Evolutionary conservation across 805 yeast species (phyloP), one percentile per base, ranked within the genome.

Genomic region (Saccharomycopsis sp.): DNA sequence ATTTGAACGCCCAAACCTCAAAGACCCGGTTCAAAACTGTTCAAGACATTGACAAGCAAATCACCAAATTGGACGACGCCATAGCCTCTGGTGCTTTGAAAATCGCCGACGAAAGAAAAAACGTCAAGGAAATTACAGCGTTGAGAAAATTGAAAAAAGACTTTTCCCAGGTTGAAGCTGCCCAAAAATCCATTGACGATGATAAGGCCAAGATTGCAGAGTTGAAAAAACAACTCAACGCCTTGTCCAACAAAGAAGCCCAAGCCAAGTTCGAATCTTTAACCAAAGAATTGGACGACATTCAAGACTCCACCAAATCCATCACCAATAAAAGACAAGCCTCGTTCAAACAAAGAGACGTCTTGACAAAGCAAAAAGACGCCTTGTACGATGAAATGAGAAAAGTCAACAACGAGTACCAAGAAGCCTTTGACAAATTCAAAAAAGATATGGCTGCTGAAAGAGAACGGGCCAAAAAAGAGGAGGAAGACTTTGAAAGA

Each of bases 81-180:
- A 79, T 92, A 48, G 84, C 82, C 42, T 63, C 81, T 38, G 97
- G 97, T 49, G 63, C 70, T 34, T 69, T 92, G 58, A 75, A 84
- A 53, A 75, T 92, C 56, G 96, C 87, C 40, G 95, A 89, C 49
- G 99, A 92, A 71, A 80, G 85, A 67, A 72, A 77, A 57, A 63
- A 70, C 50, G 76, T 92, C 51, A 83, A 83, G 65, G 97, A 89
- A 65, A 82, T 86, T 70, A 72, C 86, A 39, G 62, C 78, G 34
- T 73, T 92, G 60, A 78, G 89, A 63, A 86, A 84, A 64, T 65
- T 82, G 57, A 76, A 79, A 56, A 81, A 80, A 61, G 88, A 80
- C 60, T 83, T 85, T 58, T 75, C 75, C 37, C 68, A 73, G 36
- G 68, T 88, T 52, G 87, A 78, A 56, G 73, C 75, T 53, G 73